A percentile compares a stretch with the other conserved stretches of the same genome.
These are phyloP conservation scores for Gigaspora rosea DNA, from an alignment of 192 early-diverging fungal genomes.

Conservation along the genomic window DNA sequence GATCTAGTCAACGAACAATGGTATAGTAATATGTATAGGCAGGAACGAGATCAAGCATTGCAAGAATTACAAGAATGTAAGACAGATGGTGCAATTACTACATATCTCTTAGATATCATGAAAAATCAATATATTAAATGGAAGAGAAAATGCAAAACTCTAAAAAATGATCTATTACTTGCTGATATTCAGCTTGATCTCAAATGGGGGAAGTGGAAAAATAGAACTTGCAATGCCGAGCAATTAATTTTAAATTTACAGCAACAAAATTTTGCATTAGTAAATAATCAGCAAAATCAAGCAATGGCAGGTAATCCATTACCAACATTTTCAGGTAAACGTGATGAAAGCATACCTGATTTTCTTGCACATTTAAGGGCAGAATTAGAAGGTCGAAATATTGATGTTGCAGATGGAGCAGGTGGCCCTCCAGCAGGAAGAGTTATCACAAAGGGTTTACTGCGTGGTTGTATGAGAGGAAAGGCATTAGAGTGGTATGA, in stretches of 20 bases:
- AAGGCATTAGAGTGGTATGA: not conserved
- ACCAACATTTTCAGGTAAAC: too few species aligned
- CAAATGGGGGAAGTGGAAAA: slow-evolving; percentile 6
- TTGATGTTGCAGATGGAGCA: slow-evolving; percentile 14
- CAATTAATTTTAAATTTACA: not conserved
- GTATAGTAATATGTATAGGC: too few species aligned
- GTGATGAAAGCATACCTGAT: not conserved
- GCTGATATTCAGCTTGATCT: slow-evolving; percentile 2
- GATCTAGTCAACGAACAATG: too few species aligned
- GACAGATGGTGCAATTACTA: too few species aligned
- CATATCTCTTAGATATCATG: too few species aligned
- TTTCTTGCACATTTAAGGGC: not conserved
- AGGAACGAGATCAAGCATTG: too few species aligned
- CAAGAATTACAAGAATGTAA: too few species aligned
- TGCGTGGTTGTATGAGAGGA: slow-evolving; percentile 15
- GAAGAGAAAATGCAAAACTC: not conserved
- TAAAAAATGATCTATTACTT: not conserved
- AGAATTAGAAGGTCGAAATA: not conserved
- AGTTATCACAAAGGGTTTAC: not conserved
- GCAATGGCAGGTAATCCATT: too few species aligned
- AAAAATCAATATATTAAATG: too few species aligned
- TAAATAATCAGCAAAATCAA: too few species aligned
- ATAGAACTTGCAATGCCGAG: not conserved
- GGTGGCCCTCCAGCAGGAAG: not conserved
- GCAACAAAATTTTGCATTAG: too few species aligned